A percentile compares a stretch with the other conserved stretches of the same genome.
Evolutionary conservation across 139 green algal genomes (phyloP).

Genomic region (Tetradesmus obliquus): DNA sequence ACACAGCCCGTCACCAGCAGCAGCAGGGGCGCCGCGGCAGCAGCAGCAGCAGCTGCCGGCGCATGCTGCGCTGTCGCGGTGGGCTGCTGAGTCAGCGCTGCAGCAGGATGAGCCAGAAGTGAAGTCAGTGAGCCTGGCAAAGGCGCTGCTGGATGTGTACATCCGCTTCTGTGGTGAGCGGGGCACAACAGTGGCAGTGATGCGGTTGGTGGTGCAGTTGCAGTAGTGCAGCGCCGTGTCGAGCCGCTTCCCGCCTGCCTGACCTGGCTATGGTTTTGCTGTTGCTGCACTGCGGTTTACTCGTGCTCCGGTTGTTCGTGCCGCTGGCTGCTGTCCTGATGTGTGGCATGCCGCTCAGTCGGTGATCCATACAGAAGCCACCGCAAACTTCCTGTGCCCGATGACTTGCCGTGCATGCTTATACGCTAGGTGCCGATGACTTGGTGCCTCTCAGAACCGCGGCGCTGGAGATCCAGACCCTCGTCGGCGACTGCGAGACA

Average conservation of each 20-base stretch:
- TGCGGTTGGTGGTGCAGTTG: background rate
- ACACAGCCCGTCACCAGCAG: background rate
- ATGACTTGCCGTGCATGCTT: background rate
- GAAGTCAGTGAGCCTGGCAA: slow-evolving; percentile 32
- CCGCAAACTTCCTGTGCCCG: too few species aligned
- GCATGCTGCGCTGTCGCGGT: slow-evolving; percentile 4
- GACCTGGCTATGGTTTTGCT: too few species aligned
- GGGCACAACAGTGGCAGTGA: background rate
- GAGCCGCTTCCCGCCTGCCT: too few species aligned
- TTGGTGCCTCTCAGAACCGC: slow-evolving; percentile 20
- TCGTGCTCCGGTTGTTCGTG: too few species aligned
- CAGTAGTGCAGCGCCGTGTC: too few species aligned
- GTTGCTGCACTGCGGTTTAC: too few species aligned
- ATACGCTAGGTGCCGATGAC: slow-evolving; percentile 32
- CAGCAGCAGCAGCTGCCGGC: slow-evolving; percentile 11
- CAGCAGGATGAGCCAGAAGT: slow-evolving; percentile 49
- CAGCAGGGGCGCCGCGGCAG: slow-evolving; percentile 13
- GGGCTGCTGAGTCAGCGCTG: slow-evolving; percentile 28
- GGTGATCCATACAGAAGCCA: too few species aligned
- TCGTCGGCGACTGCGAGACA: slow-evolving; percentile 20
- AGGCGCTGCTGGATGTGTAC: slow-evolving; percentile 46
- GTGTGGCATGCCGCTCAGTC: too few species aligned
- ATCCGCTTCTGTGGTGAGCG: slow-evolving; percentile 31
- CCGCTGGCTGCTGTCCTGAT: too few species aligned
- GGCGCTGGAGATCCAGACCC: slow-evolving; percentile 14